These are phyloP conservation scores for Prosopis cineraria DNA, from an alignment of 306 rosid genomes.

Conservation along the genomic window DNA sequence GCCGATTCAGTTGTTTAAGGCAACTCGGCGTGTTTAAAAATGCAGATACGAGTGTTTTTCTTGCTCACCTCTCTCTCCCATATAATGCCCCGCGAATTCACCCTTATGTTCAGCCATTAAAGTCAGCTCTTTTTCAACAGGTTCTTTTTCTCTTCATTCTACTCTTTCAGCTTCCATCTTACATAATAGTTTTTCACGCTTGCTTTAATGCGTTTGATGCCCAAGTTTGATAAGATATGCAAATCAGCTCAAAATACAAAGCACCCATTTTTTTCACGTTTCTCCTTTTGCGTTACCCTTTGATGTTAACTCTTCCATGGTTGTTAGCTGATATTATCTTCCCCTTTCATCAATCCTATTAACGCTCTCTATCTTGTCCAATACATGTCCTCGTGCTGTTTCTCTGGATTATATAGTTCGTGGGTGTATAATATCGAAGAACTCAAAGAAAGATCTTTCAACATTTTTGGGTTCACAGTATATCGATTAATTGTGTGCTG, in stretches of 20 bases:
- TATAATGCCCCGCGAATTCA: slow-evolving; percentile 40
- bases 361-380: slow-evolving; percentile 29
- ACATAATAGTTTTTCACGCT: not conserved
- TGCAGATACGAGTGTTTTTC: slow-evolving; percentile 9
- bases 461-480: slow-evolving; percentile 33
- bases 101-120: slow-evolving; percentile 35
- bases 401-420: slow-evolving; percentile 21
- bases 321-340: slow-evolving; percentile 45
- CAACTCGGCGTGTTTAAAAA: slow-evolving; percentile 34
- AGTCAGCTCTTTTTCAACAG: slow-evolving; percentile 32
- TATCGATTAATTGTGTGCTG: slow-evolving; percentile 37
- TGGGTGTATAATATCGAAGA: slow-evolving; percentile 28
- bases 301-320: slow-evolving; percentile 43
- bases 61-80: slow-evolving; percentile 33
- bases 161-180: not conserved
- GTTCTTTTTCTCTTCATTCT: slow-evolving; percentile 38
- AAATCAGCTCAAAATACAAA: slow-evolving; percentile 46
- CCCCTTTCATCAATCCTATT: slow-evolving; percentile 17
- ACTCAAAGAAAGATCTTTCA: slow-evolving; percentile 31
- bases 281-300: slow-evolving; percentile 50
- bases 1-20: slow-evolving; percentile 28
- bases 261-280: slow-evolving; percentile 60
- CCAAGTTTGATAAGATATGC: slow-evolving; percentile 37
- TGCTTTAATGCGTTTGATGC: slow-evolving; percentile 28
- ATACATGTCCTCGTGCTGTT: slow-evolving; percentile 34